Base-by-base conservation (phyloP, 306 rosid genomes). In the Gastrolobium bilobum region DNA sequence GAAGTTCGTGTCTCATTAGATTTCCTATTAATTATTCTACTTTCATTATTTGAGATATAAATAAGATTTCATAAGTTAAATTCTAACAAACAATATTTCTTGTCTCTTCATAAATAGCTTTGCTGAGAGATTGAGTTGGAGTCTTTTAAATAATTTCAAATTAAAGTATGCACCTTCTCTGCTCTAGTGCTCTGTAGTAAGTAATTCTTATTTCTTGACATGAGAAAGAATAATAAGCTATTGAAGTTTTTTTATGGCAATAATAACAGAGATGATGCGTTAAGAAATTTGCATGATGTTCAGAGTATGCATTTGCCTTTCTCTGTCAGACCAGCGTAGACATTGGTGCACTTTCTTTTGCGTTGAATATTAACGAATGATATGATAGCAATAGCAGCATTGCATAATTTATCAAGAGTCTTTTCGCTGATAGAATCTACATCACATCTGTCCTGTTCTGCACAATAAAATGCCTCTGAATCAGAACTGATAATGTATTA, bases 141-240 rank as follows among this genome's bases (percentile, higher is more conserved):
- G 29, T 42, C 14, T 73, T 73, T 57, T 43, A 38, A 5, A 54
- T 29, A 54, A 13, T 71, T 20, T 71, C 53, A 39, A 54, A 40
- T 48, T 26, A 1, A 64, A 76, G 39, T 54, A 37, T 78, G 31
- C 44, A 11, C 78, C 50, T n/a, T 38, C 29, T 38, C 54, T 60
- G 29, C 61, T 30, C 3, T 14, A 10, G 46, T 60, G 29, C 61
- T 30, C 3, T 14, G 15, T 71, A 10, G 73, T 31, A 40, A 54
- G 51, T 79, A 52, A 51, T 40, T 48, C 13, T 43, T 60, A 15
- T 58, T 79, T 46, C n/a, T 60, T 14, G 73, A 79, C 46, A 60
- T 79, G 2, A 37, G 71, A 37, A 51, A 71, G n/a, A 20, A 20
- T 60, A 9, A 3, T 47, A 59, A 26, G 46, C 33, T 70, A 4